phyloP scores from a whole-genome alignment of 257 asterid species.

The Handroanthus guayacan region DNA sequence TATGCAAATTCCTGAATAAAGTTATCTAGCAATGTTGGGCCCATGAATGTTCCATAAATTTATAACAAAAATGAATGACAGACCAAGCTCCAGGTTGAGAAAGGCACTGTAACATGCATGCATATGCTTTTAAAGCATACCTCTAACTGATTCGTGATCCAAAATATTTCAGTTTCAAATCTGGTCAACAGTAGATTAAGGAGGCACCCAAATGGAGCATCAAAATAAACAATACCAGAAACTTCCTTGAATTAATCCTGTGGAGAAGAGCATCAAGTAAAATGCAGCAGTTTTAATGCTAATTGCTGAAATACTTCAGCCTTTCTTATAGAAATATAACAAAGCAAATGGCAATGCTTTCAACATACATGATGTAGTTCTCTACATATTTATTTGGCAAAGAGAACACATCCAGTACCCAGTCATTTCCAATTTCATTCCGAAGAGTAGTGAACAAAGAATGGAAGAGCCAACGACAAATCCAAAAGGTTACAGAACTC shows the following conservation, averaged over 20 bases:
- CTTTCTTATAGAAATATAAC: slow-evolving; percentile 40
- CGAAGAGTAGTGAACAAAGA: slow-evolving; percentile 13
- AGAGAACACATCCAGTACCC: slow-evolving; percentile 25
- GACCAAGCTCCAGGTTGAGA: slow-evolving; percentile 90
- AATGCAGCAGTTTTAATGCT: slow-evolving; percentile 59
- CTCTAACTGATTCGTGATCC: slow-evolving; percentile 95
- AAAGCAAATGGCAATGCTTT: slow-evolving; percentile 43
- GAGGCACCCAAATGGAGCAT: slow-evolving; percentile 82
- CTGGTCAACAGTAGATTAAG: slow-evolving; percentile 84
- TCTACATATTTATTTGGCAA: slow-evolving; percentile 24
- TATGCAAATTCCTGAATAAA: slow-evolving; percentile 30
- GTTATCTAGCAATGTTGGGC: slow-evolving; percentile 38
- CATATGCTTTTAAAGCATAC: slow-evolving; percentile 88
- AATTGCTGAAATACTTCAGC: slow-evolving; percentile 53
- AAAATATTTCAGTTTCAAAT: slow-evolving; percentile 88
- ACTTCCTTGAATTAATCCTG: slow-evolving; percentile 89
- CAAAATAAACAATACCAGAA: slow-evolving; percentile 82
- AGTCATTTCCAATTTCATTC: slow-evolving; percentile 24
- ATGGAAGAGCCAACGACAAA: slow-evolving; percentile 12
- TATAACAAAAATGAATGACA: slow-evolving; percentile 67
- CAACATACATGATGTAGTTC: slow-evolving; percentile 29
- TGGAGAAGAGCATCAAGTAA: slow-evolving; percentile 75
- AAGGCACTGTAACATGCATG: slow-evolving; percentile 72
- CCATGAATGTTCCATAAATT: slow-evolving; percentile 40
- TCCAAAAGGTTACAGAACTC: slow-evolving; percentile 7